Percentiles rank a stretch among this genome's conserved stretches.
These are phyloP conservation scores for Hydrangea macrophylla DNA, from an alignment of 148 eudicot species.

Conservation along the genomic window DNA sequence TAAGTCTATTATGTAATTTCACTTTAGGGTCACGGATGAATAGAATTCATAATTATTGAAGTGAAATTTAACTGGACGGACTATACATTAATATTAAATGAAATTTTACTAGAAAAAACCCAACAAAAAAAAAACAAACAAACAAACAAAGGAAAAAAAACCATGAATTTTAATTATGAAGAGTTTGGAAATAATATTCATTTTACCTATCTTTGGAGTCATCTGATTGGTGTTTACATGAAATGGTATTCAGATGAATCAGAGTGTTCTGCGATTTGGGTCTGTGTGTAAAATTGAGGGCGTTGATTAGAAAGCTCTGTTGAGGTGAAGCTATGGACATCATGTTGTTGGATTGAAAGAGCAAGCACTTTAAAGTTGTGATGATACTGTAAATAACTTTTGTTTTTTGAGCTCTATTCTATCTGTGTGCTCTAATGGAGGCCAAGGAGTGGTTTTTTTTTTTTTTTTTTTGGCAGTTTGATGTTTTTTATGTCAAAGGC, in stretches of 20 bases:
- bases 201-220: conserved; percentile 37
- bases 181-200: no score
- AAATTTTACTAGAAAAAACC: no score
- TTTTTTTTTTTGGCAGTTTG: not conserved
- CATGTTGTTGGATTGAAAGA: not conserved
- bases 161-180: no score
- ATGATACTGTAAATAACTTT: not conserved
- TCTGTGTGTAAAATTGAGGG: conserved; percentile 34
- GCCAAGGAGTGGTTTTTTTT: not conserved
- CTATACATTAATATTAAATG: no score
- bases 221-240: conserved; percentile 47
- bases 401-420: not conserved
- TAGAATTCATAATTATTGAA: no score
- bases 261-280: conserved; percentile 17
- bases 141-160: not conserved
- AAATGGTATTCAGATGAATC: conserved; percentile 23
- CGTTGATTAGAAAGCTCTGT: conserved; percentile 51
- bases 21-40: no score
- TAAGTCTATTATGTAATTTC: no score
- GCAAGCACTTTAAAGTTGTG: not conserved
- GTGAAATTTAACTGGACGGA: no score
- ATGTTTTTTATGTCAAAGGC: not conserved
- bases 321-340: conserved; percentile 42
- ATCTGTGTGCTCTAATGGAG: not conserved
- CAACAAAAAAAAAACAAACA: not conserved